phyloP scores from a whole-genome alignment of 192 early-diverging fungal genomes.

The Geranomyces variabilis region DNA sequence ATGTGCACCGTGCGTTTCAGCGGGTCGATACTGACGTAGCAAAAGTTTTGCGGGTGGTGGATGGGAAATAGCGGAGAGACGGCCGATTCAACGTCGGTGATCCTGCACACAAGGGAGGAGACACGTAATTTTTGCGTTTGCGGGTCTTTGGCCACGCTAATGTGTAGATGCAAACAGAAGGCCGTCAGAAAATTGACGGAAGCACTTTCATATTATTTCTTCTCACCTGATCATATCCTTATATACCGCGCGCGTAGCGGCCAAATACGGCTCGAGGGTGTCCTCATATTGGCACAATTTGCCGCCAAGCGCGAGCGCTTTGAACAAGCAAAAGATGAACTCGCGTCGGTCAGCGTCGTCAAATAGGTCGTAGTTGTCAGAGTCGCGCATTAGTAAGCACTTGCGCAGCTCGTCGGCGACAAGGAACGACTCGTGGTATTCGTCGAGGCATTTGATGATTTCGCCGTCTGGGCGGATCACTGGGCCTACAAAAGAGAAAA shows the following conservation, averaged over 20 bases:
- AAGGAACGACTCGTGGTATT: conserved; percentile 47
- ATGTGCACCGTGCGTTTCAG: conserved; percentile 45
- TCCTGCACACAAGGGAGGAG: conserved; percentile 45
- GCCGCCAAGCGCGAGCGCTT: conserved; percentile 53
- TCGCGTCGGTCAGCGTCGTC: conserved; percentile 46
- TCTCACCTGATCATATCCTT: conserved; percentile 57
- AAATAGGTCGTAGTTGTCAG: conserved; percentile 44
- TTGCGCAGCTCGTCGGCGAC: conserved; percentile 55
- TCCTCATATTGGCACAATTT: conserved; percentile 62
- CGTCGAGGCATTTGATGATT: conserved; percentile 58
- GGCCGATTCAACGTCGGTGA: conserved; percentile 39
- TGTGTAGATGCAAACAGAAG: no score
- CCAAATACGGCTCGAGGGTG: conserved; percentile 48
- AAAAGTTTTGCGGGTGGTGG: conserved; percentile 64
- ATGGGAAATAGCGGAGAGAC: conserved; percentile 59
- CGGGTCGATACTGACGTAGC: conserved; percentile 53
- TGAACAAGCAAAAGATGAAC: conserved; percentile 59
- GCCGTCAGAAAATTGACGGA: conserved; percentile 23
- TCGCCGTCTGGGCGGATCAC: conserved; percentile 44
- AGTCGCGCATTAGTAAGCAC: conserved; percentile 48
- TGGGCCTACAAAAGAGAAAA: conserved; percentile 12
- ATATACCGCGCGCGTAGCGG: conserved; percentile 51
- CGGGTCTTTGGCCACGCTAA: conserved; percentile 43
- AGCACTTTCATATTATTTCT: no score
- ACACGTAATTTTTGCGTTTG: conserved; percentile 27